phyloP scores from a whole-genome alignment of 768 basidiomycete species.

The Boletus huronensis region DNA sequence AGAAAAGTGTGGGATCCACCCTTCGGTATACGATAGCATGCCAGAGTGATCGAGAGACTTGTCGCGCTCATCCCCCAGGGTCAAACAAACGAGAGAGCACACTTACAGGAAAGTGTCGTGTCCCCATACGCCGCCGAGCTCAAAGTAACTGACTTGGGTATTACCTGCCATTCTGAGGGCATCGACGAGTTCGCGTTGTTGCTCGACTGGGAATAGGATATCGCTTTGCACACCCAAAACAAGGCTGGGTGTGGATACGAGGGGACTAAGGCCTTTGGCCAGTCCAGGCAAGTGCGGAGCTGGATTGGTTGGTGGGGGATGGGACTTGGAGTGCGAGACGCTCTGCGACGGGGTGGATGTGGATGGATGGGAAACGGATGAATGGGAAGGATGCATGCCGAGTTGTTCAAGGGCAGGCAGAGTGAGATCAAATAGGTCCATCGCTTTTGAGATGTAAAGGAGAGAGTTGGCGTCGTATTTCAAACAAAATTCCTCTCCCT shows the following conservation, averaged over 20 bases:
- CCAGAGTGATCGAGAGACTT: background rate
- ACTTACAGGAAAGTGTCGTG: conserved; percentile 95
- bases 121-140: conserved; percentile 98
- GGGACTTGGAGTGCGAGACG: conserved; percentile 61
- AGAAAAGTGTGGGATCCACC: background rate
- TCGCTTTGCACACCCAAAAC: conserved; percentile 96
- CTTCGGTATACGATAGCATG: conserved; percentile 10
- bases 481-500: conserved; percentile 95
- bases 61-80: background rate
- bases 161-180: conserved; percentile 91
- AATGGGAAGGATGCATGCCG: conserved; percentile 41
- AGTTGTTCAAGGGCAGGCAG: conserved; percentile 68
- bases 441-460: conserved; percentile 98
- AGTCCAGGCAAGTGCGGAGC: conserved; percentile 75
- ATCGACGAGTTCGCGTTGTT: conserved; percentile 92
- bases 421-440: conserved; percentile 99
- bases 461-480: conserved; percentile 99
- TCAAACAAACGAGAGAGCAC: background rate
- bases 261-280: conserved; percentile 71
- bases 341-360: conserved; percentile 17
- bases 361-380: conserved; percentile 19
- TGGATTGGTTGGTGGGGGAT: conserved; percentile 68
- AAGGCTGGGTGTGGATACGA: conserved; percentile 74
- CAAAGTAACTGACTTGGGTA: conserved; percentile 87
- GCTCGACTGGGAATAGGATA: conserved; percentile 94